phyloP scores from a whole-genome alignment of 352 stramenopile species.

The Aphanomyces cochlioides region DNA sequence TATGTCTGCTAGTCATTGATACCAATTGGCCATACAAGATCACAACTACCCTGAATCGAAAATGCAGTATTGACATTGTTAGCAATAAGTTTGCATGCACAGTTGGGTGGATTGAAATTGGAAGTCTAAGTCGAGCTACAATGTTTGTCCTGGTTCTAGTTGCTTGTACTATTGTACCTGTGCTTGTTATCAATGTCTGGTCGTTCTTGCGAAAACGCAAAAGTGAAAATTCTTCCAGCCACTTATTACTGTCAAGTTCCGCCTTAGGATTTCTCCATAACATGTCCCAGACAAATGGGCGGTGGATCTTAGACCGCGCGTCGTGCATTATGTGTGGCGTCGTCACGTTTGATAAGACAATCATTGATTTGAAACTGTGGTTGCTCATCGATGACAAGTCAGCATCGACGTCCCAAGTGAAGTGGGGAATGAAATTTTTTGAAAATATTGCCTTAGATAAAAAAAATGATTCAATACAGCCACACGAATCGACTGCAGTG shows the following conservation, averaged over 20 bases:
- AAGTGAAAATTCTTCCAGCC: no score
- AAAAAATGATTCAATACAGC: no score
- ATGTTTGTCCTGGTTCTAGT: not conserved
- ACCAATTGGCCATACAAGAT: not conserved
- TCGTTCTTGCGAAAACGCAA: no score
- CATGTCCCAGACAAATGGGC: not conserved
- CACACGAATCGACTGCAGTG: not conserved
- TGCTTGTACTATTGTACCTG: not conserved
- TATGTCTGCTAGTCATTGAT: not conserved
- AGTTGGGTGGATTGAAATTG: not conserved
- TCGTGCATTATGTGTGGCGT: not conserved
- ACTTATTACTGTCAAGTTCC: not conserved
- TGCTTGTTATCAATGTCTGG: no score
- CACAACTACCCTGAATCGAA: not conserved
- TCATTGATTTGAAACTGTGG: not conserved
- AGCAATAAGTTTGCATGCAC: not conserved
- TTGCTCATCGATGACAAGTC: not conserved
- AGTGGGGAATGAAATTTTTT: slow-evolving; percentile 1
- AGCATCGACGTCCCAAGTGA: not conserved
- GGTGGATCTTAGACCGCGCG: not conserved
- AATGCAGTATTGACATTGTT: not conserved
- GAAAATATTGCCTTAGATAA: no score
- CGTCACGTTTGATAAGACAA: not conserved
- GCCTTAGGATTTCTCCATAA: not conserved
- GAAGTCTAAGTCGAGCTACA: not conserved